Evolutionary conservation across 2,329 filamentous ascomycete species (phyloP), one percentile per base, ranked within the genome.

Genomic region (Davidsoniella eucalypti): DNA sequence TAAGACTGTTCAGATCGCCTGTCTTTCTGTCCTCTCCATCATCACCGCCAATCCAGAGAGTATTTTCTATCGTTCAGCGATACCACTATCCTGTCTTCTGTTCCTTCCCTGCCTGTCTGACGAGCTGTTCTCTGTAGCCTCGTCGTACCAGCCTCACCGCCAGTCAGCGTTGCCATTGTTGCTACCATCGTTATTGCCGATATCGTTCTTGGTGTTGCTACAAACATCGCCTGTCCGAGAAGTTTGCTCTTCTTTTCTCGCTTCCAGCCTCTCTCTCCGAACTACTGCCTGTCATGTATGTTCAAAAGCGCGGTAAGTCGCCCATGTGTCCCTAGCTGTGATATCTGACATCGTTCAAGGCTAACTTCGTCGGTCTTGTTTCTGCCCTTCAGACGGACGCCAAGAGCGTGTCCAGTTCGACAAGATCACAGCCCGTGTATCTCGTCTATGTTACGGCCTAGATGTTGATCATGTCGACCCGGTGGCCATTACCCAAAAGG

Each of bases 351-450:
- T 18, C 26, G n/a, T 21, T 14, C 14, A 5, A 10, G 25, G 10
- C 18, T n/a, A 16, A 18, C 41, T 21, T 8, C 16, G 21, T 18
- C 17, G 33, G 23, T 39, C 29, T 10, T 44, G 14, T 10, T 17
- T 44, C 18, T 59, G n/a, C 7, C 21, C 18, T 14, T 9, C 51
- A 96, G 92, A 98, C 77, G 90, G 90, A 70, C 92, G 92, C 75
- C 94, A 96, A 74, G 92, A 98, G 77, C 92, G 92, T 68, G 92
- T 98, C 57, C 92, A 98, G 68, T 98, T 98, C 73, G 92, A 98
- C 76, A 98, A 98, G 74, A 98, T 98, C 78, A 96, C 92, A 62
- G 92, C 92, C 61, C 87, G 92, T 68, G 92, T 98, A 58, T 96
- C 92, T 44, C 81, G 92, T 62, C 75, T 98, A 63, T 98, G 92